Evolutionary conservation across 1,284 basidiomycete species (phyloP).

Genomic region (Tetrapyrgos nigripes): DNA sequence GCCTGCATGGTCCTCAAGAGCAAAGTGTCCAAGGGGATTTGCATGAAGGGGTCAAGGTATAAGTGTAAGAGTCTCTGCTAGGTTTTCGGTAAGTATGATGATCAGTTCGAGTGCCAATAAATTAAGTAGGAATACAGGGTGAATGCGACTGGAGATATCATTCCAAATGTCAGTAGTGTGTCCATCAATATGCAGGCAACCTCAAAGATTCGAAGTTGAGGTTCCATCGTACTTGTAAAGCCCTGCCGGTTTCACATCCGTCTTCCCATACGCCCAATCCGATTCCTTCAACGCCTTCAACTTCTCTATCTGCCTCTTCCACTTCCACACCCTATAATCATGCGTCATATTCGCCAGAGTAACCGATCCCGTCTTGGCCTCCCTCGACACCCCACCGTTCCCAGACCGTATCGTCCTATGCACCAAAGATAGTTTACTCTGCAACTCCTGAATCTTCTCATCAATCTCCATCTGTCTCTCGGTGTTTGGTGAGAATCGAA

Average conservation of each 20-base stretch:
- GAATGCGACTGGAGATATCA: too few species aligned
- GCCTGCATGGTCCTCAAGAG: too few species aligned
- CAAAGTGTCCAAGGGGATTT: too few species aligned
- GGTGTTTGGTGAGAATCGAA: slow-evolving; percentile 13
- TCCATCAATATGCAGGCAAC: background rate
- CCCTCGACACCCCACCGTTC: background rate
- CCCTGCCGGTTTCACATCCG: slow-evolving; percentile 7
- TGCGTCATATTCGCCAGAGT: slow-evolving; percentile 17
- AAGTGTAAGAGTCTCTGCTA: too few species aligned
- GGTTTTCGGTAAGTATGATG: too few species aligned
- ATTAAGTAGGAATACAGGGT: too few species aligned
- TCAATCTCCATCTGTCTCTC: slow-evolving; percentile 19
- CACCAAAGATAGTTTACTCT: slow-evolving; percentile 8
- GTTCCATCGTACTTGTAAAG: background rate
- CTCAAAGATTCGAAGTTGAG: background rate
- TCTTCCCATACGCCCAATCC: slow-evolving; percentile 14
- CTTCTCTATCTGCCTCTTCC: slow-evolving; percentile 3
- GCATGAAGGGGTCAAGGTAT: too few species aligned
- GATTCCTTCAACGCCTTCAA: slow-evolving; percentile 10
- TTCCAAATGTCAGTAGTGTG: too few species aligned
- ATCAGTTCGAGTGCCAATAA: too few species aligned
- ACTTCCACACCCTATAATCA: slow-evolving; percentile 13
- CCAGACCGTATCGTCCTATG: background rate
- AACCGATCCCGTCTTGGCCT: slow-evolving; percentile 1
- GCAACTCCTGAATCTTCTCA: slow-evolving; percentile 15